These are phyloP conservation scores for Penicillium sp. DNA, from an alignment of 2,329 filamentous ascomycete genomes.

Conservation along the genomic window DNA sequence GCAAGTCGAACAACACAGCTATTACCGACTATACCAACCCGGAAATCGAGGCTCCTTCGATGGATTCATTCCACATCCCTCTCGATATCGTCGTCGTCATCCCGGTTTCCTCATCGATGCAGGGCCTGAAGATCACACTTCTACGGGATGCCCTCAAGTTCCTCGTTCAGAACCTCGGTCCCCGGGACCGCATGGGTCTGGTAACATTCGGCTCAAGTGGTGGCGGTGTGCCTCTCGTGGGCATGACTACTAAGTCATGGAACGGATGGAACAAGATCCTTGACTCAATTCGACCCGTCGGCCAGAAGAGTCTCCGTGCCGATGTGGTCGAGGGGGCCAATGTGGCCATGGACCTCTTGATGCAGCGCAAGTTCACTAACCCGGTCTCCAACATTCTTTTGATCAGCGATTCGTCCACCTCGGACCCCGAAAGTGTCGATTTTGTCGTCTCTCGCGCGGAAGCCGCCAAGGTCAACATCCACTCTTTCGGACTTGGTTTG, in stretches of 20 bases:
- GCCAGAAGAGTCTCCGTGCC: constrained; percentile 91
- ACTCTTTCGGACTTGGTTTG: constrained; percentile 92
- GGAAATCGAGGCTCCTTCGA: constrained; percentile 47
- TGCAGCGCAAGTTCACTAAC: constrained; percentile 95
- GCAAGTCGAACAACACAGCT: constrained; percentile 77
- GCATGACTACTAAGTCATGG: constrained; percentile 96
- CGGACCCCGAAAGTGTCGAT: constrained; percentile 90
- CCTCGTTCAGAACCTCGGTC: constrained; percentile 81
- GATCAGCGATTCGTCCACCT: constrained; percentile 94
- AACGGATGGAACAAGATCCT: constrained; percentile 82
- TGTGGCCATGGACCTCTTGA: constrained; percentile 94
- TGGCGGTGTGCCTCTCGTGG: constrained; percentile 90
- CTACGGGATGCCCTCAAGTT: constrained; percentile 88
- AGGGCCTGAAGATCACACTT: constrained; percentile 96
- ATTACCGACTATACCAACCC: constrained; percentile 87
- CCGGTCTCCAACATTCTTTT: constrained; percentile 91
- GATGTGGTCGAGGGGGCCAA: constrained; percentile 98
- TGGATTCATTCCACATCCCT: constrained; percentile 77
- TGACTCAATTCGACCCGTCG: constrained; percentile 81
- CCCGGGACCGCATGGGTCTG: constrained; percentile 91
- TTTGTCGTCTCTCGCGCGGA: constrained; percentile 96
- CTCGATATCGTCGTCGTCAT: constrained; percentile 95
- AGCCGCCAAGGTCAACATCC: constrained; percentile 93
- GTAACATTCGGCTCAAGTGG: constrained; percentile 95
- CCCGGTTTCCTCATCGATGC: constrained; percentile 96